These are phyloP conservation scores for Backusella luteola DNA, from an alignment of 192 early-diverging fungal genomes.

Conservation along the genomic window DNA sequence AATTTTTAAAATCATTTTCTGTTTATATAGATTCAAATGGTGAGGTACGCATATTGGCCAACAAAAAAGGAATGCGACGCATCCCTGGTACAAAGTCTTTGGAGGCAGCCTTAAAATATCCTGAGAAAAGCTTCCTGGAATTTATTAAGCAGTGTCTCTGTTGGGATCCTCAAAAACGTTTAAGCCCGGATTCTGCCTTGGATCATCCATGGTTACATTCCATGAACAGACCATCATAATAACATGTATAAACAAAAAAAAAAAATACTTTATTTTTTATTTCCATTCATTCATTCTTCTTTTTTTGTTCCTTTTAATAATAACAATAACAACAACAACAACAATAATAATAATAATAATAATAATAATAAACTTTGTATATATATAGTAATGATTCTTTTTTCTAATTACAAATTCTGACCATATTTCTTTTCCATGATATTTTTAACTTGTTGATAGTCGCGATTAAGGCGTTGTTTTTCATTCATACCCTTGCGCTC, in stretches of 20 bases:
- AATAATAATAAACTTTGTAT: neutral
- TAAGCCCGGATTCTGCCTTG: neutral
- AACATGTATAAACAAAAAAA: neutral
- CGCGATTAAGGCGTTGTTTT: slow-evolving; percentile 49
- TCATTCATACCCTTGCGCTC: slow-evolving; percentile 41
- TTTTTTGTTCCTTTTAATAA: neutral
- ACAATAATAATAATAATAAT: neutral
- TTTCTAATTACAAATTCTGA: neutral
- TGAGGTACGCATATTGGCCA: slow-evolving; percentile 59
- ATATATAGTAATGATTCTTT: neutral
- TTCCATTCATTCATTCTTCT: neutral
- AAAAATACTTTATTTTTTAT: neutral
- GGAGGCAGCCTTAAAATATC: slow-evolving; percentile 63
- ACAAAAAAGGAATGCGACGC: slow-evolving; percentile 85
- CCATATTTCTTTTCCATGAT: slow-evolving; percentile 53
- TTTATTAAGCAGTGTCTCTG: slow-evolving; percentile 79
- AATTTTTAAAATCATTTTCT: neutral
- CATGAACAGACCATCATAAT: neutral
- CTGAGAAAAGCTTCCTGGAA: slow-evolving; percentile 76
- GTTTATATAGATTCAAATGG: slow-evolving; percentile 40
- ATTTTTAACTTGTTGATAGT: slow-evolving; percentile 45
- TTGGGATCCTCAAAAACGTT: slow-evolving; percentile 69
- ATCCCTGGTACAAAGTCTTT: slow-evolving; percentile 71
- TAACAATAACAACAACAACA: too few species aligned
- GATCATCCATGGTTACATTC: slow-evolving; percentile 9